Conservation (phyloP, 2,329 filamentous ascomycete genomes). For the Arachnomyces sp. region DNA sequence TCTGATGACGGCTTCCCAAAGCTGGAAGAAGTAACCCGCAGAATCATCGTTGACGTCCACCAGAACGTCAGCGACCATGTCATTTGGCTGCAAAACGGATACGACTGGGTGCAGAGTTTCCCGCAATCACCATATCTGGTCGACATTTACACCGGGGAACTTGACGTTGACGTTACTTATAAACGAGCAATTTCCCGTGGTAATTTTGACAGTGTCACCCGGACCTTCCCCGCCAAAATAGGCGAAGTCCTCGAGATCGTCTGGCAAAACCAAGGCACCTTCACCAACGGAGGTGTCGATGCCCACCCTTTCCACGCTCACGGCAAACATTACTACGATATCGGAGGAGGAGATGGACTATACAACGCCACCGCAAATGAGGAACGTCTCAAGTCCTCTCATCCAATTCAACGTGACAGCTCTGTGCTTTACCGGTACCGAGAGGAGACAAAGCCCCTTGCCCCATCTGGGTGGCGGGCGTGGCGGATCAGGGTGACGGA, state of each 20-base stretch:
- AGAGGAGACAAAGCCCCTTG: constrained; percentile 31
- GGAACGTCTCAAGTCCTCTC: constrained; percentile 28
- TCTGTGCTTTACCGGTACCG: constrained; percentile 52
- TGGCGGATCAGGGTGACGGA: too few relatives aligned
- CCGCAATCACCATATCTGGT: constrained; percentile 39
- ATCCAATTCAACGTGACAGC: constrained; percentile 38
- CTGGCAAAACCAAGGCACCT: constrained; percentile 29
- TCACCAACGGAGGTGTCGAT: constrained; percentile 23
- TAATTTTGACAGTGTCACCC: constrained; percentile 37
- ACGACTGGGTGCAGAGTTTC: constrained; percentile 39
- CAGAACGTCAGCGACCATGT: constrained; percentile 19
- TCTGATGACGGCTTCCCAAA: constrained; percentile 19
- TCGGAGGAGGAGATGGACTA: constrained; percentile 39
- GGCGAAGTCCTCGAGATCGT: constrained; percentile 43
- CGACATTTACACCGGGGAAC: constrained; percentile 36
- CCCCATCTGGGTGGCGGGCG: too few relatives aligned
- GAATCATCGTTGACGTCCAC: constrained; percentile 40
- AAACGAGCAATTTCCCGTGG: constrained; percentile 30
- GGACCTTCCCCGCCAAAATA: constrained; percentile 35
- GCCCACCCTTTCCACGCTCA: constrained; percentile 43
- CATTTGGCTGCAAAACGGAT: constrained; percentile 32
- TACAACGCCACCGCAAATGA: constrained; percentile 40
- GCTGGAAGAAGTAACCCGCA: constrained; percentile 42
- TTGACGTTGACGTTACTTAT: constrained; percentile 34
- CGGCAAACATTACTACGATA: constrained; percentile 39